Evolutionary conservation across 352 stramenopile genomes (phyloP), one percentile per base, ranked within the genome.

Genomic region (Aphanomyces astaci): DNA sequence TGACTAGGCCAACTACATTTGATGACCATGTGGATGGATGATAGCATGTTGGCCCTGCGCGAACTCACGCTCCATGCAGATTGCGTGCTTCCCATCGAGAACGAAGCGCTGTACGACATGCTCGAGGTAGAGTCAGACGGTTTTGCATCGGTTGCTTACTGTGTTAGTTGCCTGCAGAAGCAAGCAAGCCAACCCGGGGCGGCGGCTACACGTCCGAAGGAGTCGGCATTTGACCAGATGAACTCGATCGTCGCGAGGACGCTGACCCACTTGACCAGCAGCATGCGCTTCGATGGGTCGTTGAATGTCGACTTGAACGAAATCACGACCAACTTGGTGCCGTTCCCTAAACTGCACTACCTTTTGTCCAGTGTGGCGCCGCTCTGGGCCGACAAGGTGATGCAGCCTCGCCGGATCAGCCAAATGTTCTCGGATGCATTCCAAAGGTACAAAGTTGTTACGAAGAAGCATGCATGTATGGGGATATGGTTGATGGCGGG

Each of bases 271-370:
- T 76, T 99, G 57, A 99, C 97, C n/a, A 97, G 96, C 60, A 99
- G 93, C 10, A 96, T 99, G 75, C 95, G 97, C 70, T 99, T 99
- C 76, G 92, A 98, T 77, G 96, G 97, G 55, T 94, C 93, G 30
- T 77, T 99, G 52, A 99, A 99, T 76, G 95, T 99, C 52, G 97
- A 99, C 86, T 81, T 99, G 63, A 99, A 96, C 69, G 96, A 99
- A 81, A 99, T 99, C 84, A 97, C 98, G 76, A 99, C 96, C 70
- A 99, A 99, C 81, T 85, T 99, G 75, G 96, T 99, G 43, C 97
- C 97, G 33, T 99, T 98, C 75, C 96, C 97, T 25, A 96, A 96
- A 68, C 97, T 99, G 60, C 96, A 99, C 75, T 99, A 99, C 77
- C 89, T 99, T 74, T 82, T 99, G 40, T 86, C 84, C 11, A 92